Conservation (phyloP, 2,329 filamentous ascomycete species). For the Fusarium sp. region DNA sequence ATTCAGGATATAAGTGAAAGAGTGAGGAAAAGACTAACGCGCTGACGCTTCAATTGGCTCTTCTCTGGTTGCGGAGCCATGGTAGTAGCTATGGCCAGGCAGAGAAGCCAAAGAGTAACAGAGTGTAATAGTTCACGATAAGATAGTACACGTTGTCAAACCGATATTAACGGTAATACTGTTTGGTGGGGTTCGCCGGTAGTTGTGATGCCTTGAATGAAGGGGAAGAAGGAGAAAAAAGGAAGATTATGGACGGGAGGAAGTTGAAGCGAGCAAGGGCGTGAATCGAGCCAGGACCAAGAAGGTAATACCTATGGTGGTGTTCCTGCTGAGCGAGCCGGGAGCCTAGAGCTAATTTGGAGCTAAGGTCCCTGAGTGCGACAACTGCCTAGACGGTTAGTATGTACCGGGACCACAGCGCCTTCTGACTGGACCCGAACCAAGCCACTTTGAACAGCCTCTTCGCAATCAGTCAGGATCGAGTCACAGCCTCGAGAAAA, state of each 20-base stretch:
- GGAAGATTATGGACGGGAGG: conserved; percentile 24
- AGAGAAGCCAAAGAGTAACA: conserved; percentile 35
- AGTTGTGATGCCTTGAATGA: conserved; percentile 41
- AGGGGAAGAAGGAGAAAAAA: conserved; percentile 1
- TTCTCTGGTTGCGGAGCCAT: conserved; percentile 76
- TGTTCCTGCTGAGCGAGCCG: conserved; percentile 39
- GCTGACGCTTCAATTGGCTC: conserved; percentile 85
- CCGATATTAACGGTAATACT: conserved; percentile 7
- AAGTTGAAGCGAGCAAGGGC: conserved; percentile 33
- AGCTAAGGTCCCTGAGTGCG: conserved; percentile 33
- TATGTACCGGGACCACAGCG: background rate
- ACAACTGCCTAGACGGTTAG: conserved; percentile 35
- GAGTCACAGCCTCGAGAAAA: conserved; percentile 23
- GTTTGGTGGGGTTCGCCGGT: conserved; percentile 20
- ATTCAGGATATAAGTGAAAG: conserved; percentile 5
- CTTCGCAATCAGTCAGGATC: conserved; percentile 5
- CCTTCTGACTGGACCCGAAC: conserved; percentile 16
- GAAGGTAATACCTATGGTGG: conserved; percentile 40
- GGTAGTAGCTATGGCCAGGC: conserved; percentile 44
- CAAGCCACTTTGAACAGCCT: conserved; percentile 37
- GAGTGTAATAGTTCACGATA: conserved; percentile 29
- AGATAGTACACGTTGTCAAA: conserved; percentile 8
- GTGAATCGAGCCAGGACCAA: conserved; percentile 43
- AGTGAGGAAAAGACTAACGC: conserved; percentile 65
- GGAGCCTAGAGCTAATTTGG: conserved; percentile 35